Base-by-base conservation (phyloP, 1,139 yeast species). In the Torulaspora pretoriensis region DNA sequence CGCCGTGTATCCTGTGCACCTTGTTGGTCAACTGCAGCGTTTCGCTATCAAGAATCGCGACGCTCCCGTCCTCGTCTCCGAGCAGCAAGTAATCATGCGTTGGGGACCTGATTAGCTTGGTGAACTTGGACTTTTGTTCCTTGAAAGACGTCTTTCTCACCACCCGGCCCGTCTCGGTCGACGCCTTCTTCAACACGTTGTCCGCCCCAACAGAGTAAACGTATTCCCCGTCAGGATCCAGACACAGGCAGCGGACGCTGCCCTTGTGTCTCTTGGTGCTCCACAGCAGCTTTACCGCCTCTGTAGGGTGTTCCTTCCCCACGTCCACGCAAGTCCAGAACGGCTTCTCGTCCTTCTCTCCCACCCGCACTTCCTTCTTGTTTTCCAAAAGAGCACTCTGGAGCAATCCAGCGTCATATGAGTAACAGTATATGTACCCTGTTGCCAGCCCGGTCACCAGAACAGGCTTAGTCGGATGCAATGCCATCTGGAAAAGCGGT, bases 181-280 rank as follows among this genome's bases (percentile, higher is more conserved):
- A 68, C 1, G 96, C 95, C 56, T 79, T 81, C 64, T 92, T 92
- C 51, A 92, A 69, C 3, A 86, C 77, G 45, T 79, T 77, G 55
- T 92, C 98, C 0, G 85, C 75, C 0, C 98, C 97, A 12, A 81
- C 81, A 1, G 95, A 74, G 55, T 72, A 85, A 1, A 85, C 49
- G 29, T 50, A 61, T 14, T 67, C 53, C 27, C 74, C 70, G 13
- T 78, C 76, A 0, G 75, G 68, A 51, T 84, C 90, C 62, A 87
- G 83, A 12, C 78, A 69, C 5, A 88, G 69, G 6, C 84, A 80
- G 35, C 98, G 69, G 51, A 95, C 87, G 49, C 96, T 84, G 1
- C 90, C 92, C 64, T 88, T 88, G 63, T 92, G 97, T 59, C 97
- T 75, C 59, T 80, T 86, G 0, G 97, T 89, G 47, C 83, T 77